Evolutionary conservation across 805 yeast genomes (phyloP).

Genomic region (Grigorovia yakushimaensis): DNA sequence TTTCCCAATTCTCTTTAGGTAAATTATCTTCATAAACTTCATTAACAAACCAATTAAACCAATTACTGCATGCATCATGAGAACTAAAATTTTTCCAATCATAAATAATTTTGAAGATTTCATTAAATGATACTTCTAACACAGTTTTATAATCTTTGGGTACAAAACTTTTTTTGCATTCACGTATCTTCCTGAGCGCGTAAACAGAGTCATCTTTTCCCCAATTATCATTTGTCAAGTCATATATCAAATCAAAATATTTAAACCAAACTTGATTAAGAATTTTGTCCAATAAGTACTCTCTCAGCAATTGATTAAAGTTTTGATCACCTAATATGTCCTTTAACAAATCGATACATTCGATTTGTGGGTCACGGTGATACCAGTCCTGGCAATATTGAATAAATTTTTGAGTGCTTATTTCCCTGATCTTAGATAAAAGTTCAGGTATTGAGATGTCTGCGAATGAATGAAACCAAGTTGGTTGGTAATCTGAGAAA

Average conservation of each 20-base stretch:
- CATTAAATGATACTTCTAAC: slow-evolving; percentile 14
- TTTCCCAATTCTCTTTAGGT: background rate
- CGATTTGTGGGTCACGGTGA: background rate
- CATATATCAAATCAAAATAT: slow-evolving; percentile 18
- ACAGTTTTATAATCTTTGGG: slow-evolving; percentile 6
- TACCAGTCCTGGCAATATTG: slow-evolving; percentile 12
- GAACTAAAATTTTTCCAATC: slow-evolving; percentile 18
- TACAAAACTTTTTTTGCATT: slow-evolving; percentile 9
- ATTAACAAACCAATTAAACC: slow-evolving; percentile 20
- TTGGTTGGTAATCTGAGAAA: background rate
- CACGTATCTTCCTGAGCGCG: slow-evolving; percentile 8
- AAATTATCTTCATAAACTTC: slow-evolving; percentile 3
- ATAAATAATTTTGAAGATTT: slow-evolving; percentile 14
- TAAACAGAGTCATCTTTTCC: slow-evolving; percentile 9
- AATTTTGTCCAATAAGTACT: slow-evolving; percentile 10
- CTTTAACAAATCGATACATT: slow-evolving; percentile 7
- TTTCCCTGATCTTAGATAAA: slow-evolving; percentile 2
- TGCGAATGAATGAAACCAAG: background rate
- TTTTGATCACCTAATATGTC: slow-evolving; percentile 7
- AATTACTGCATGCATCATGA: slow-evolving; percentile 9
- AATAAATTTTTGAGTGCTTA: slow-evolving; percentile 6
- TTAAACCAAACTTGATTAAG: slow-evolving; percentile 17
- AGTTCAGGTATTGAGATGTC: background rate
- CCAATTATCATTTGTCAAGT: slow-evolving; percentile 1
- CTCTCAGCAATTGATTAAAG: slow-evolving; percentile 6